Conservation (phyloP, 176 grass and related monocot genomes). For the Zea mays region DNA sequence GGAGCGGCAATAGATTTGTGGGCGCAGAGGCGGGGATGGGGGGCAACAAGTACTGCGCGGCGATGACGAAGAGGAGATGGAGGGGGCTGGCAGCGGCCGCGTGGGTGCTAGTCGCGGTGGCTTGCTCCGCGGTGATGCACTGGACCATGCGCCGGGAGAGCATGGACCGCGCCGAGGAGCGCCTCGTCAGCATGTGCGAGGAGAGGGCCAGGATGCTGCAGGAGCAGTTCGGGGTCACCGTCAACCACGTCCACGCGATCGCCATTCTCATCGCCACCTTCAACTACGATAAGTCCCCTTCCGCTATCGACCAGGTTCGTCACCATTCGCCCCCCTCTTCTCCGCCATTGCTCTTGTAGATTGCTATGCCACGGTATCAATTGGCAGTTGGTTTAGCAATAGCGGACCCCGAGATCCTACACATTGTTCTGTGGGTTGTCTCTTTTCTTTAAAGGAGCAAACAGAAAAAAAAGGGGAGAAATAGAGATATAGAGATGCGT, state of each 20-base stretch:
- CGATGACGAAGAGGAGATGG: slow-evolving; percentile 11
- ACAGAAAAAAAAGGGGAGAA: neutral
- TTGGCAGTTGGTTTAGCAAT: neutral
- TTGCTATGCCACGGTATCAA: neutral
- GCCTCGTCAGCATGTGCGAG: slow-evolving; percentile 84
- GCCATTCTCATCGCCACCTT: slow-evolving; percentile 85
- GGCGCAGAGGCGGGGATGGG: neutral
- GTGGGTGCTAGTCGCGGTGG: slow-evolving; percentile 42
- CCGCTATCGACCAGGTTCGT: slow-evolving; percentile 76
- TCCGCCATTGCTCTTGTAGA: neutral
- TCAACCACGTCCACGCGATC: slow-evolving; percentile 92
- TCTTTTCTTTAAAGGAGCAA: too few relatives aligned
- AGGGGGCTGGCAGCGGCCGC: slow-evolving; percentile 35
- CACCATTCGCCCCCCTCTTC: neutral
- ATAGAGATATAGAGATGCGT: neutral
- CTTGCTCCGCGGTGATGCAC: slow-evolving; percentile 52
- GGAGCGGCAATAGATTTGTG: neutral
- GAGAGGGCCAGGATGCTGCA: slow-evolving; percentile 96
- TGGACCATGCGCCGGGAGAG: slow-evolving; percentile 57
- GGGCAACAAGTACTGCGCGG: slow-evolving; percentile 14
- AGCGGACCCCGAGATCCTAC: slow-evolving; percentile 20
- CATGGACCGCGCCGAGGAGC: slow-evolving; percentile 70
- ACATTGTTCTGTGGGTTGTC: too few relatives aligned
- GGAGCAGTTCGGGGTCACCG: slow-evolving; percentile 93
- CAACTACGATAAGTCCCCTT: slow-evolving; percentile 77